Evolutionary conservation across 305 asterid genomes (phyloP), one percentile per base, ranked within the genome.

Genomic region (Fraxinus baroniana): DNA sequence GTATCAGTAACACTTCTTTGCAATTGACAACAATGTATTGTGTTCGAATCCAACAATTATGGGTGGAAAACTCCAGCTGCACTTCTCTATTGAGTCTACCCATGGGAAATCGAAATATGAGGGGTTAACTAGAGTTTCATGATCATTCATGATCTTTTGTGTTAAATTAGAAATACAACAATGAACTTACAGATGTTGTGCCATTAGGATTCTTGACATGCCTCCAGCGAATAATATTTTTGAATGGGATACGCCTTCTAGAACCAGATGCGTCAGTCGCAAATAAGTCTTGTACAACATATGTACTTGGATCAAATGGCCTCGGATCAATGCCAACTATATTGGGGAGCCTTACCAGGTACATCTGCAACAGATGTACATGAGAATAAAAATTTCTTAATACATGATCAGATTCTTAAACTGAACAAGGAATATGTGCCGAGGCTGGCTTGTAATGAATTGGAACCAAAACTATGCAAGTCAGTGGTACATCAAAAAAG

Each of bases 141-240:
- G 18, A 49, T 13, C 62, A 49, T 52, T 20, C 64, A 52, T 17
- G 24, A 3, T 13, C 22, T 52, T 17, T 0, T 52, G 9, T 36
- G 39, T 74, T 32, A 74, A 74, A 20, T 44, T 12, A 44, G 52
- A 2, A 44, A 44, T 12, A 12, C 10, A 39, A 66, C 84, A 81
- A 71, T 81, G 15, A 76, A 86, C 92, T 88, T 80, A 90, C 92
- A 85, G 88, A 74, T 78, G 86, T 80, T n/a, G 81, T 83, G 85
- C 91, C 92, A 78, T 87, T 88, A 22, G 90, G 88, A 71, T 86
- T 86, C 39, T 28, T 86, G 79, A 88, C 89, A 85, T 80, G 83
- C 85, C 90, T 88, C 90, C 91, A 89, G 32, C 91, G 86, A 73
- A 89, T 91, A 79, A 89, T 89, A 80, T 89, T 89, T 76, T 88